phyloP scores from a whole-genome alignment of 192 early-diverging fungal species.

The Gryganskiella cystojenkinii region DNA sequence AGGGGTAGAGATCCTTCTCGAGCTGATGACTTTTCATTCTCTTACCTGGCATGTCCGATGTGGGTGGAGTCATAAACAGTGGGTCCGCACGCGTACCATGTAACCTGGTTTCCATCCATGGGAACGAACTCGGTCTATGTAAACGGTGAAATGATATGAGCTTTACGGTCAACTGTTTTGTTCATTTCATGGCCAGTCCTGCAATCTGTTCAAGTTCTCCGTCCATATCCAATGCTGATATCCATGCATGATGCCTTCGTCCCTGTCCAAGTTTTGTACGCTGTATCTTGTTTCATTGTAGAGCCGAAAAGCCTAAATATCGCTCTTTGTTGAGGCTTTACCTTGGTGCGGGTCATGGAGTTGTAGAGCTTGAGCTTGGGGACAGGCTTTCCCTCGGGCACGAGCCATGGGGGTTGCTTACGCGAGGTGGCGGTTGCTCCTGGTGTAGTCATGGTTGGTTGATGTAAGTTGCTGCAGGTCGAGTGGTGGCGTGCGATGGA shows the following conservation, averaged over 20 bases:
- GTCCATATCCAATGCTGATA: no score
- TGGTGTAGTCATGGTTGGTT: constrained; percentile 17
- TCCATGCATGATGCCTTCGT: no score
- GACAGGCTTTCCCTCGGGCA: constrained; percentile 53
- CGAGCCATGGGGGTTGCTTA: constrained; percentile 77
- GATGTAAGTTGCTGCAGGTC: neutral
- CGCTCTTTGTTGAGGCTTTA: constrained; percentile 32
- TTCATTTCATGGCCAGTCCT: no score
- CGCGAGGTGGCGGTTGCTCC: constrained; percentile 25
- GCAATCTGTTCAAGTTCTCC: no score
- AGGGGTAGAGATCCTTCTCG: neutral
- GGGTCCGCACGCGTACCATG: constrained; percentile 98
- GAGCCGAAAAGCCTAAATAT: no score
- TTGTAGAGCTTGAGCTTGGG: constrained; percentile 81
- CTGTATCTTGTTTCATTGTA: no score
- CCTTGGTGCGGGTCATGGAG: constrained; percentile 90
- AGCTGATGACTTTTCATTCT: neutral
- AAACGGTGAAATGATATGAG: neutral
- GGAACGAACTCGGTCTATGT: constrained; percentile 91
- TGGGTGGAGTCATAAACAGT: constrained; percentile 98
- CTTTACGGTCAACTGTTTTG: no score
- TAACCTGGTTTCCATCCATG: constrained; percentile 79
- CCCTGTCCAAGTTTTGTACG: no score
- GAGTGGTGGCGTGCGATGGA: constrained; percentile 11
- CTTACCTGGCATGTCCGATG: constrained; percentile 93